A percentile compares a stretch with the other conserved stretches of the same genome.
These are phyloP conservation scores for Syncephalastrum contaminatum DNA, from an alignment of 371 early-diverging fungal species.

Conservation along the genomic window DNA sequence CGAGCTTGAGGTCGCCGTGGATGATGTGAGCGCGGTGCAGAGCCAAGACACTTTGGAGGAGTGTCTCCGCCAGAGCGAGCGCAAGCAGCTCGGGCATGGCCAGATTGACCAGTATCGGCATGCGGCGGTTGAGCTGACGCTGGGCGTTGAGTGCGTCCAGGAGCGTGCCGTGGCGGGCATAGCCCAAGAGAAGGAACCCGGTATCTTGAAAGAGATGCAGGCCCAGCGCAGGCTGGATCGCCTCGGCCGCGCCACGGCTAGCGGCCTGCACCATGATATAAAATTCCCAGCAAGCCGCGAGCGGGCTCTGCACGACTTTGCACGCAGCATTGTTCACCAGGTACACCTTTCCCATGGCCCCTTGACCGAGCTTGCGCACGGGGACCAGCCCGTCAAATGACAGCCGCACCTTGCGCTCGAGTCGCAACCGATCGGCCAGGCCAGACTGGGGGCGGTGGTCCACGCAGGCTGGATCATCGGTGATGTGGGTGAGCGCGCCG, in stretches of 20 bases:
- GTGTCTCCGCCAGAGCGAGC: slow-evolving; percentile 18
- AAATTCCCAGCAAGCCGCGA: slow-evolving; percentile 37
- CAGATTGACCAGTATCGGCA: background rate
- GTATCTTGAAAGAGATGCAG: slow-evolving; percentile 21
- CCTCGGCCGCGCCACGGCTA: background rate
- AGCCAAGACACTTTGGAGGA: slow-evolving; percentile 23
- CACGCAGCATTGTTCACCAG: slow-evolving; percentile 20
- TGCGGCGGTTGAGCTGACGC: slow-evolving; percentile 1
- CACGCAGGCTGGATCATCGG: too few species aligned
- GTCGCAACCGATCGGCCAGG: too few species aligned
- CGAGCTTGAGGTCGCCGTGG: slow-evolving; percentile 52
- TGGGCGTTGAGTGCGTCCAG: slow-evolving; percentile 31
- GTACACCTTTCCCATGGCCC: slow-evolving; percentile 41
- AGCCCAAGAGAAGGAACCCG: slow-evolving; percentile 33
- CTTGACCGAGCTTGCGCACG: slow-evolving; percentile 32
- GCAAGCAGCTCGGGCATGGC: slow-evolving; percentile 42
- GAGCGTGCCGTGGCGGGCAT: slow-evolving; percentile 28
- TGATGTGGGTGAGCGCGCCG: too few species aligned
- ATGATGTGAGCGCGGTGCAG: slow-evolving; percentile 34
- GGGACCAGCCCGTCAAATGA: background rate
- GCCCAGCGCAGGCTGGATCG: background rate
- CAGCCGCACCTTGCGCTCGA: background rate
- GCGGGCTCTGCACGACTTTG: slow-evolving; percentile 37
- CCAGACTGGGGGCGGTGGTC: too few species aligned
- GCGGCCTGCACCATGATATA: slow-evolving; percentile 32